phyloP scores from a whole-genome alignment of 169 alveolate genomes.

The Perkinsus marinus region DNA sequence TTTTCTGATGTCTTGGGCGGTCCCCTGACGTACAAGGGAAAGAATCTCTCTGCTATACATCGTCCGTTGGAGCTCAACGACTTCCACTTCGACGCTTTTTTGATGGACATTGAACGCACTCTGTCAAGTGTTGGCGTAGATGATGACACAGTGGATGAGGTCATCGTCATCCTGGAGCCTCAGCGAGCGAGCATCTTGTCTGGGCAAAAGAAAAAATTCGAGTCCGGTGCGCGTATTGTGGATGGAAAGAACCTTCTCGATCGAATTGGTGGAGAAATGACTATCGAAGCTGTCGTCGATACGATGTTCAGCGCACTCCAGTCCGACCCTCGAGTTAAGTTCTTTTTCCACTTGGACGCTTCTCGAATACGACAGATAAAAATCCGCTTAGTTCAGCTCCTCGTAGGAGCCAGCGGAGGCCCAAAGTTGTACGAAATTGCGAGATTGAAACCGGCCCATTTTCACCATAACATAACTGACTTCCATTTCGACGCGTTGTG shows the following conservation, averaged over 20 bases:
- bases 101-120: background rate
- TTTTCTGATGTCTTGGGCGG: background rate
- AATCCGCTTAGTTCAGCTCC: background rate
- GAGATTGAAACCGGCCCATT: background rate
- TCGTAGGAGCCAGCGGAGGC: background rate
- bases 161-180: background rate
- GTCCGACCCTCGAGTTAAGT: background rate
- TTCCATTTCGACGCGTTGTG: background rate
- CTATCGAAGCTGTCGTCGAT: background rate
- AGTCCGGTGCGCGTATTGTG: background rate
- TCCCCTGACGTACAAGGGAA: background rate
- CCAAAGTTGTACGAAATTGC: background rate
- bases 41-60: background rate
- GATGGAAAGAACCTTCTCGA: background rate
- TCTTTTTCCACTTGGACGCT: background rate
- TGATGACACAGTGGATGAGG: background rate
- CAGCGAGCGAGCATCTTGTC: background rate
- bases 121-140: background rate
- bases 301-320: background rate
- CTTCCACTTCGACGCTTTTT: background rate
- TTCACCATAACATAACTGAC: background rate
- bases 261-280: background rate
- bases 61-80: background rate
- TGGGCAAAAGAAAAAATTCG: background rate
- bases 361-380: background rate